Base-by-base conservation (phyloP, 1,139 yeast genomes). In the Blastobotrys petasosporus region DNA sequence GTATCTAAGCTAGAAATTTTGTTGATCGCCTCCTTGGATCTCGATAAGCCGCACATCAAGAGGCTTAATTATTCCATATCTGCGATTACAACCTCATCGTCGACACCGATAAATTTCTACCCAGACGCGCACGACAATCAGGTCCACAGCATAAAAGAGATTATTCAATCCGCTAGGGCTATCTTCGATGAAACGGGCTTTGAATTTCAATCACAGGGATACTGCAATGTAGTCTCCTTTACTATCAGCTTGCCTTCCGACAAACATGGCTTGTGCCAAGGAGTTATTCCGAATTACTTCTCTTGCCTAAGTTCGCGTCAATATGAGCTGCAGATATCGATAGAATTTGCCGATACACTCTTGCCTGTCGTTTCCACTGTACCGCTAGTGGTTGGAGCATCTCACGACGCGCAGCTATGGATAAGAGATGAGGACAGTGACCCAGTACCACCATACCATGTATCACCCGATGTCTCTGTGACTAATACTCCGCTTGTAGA, bases 231-330 rank as follows among this genome's bases (percentile, higher is more conserved):
- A 17, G 31, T 42, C 20, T 12, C 13, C n/a, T 28, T 42, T 12
- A 16, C 16, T n/a, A 32, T 38, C 15, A 2, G 9, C 2, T 3
- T 54, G 29, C 56, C 57, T 4, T 43, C 39, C n/a, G 30, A 42
- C n/a, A 40, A 48, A 39, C 37, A 20, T 20, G 25, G 25, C 25
- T 7, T 20, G 7, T 20, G 25, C 25, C 25, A 44, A 23, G 50
- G 49, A 12, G 42, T 51, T 4, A 54, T 53, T 6, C 54, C 55
- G 13, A 51, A 55, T 7, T 57, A 53, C 32, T 55, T 51, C 45
- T 51, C 58, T 2, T 58, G 61, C 37, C 46, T 53, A 15, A 51
- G 55, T 20, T 56, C 59, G 6, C 49, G 61, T 25, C 60, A 54
- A 41, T 58, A 58, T 41, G 54, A 54, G 32, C 12, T 39, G 28